Evolutionary conservation across 352 stramenopile genomes (phyloP).

Genomic region (Phytopythium aichiense): DNA sequence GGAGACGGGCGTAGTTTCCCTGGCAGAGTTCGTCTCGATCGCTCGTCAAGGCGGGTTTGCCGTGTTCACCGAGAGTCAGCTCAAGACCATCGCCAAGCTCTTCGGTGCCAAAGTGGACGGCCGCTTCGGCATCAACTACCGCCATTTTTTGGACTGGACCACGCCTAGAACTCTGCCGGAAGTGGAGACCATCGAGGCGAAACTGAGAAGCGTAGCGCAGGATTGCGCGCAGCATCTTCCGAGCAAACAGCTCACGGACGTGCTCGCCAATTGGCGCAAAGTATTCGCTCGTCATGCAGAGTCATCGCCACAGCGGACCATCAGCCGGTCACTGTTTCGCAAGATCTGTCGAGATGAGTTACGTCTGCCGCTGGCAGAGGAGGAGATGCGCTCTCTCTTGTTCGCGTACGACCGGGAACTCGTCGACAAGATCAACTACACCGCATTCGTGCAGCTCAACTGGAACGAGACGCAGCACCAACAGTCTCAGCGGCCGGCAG

Average conservation of each 20-base stretch:
- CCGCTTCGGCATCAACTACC: conserved; percentile 59
- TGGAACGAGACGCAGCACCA: conserved; percentile 32
- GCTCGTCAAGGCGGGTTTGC: conserved; percentile 33
- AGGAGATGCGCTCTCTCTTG: conserved; percentile 50
- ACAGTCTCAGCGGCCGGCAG: conserved; percentile 11
- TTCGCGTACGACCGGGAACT: conserved; percentile 52
- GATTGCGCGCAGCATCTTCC: conserved; percentile 22
- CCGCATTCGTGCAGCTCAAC: conserved; percentile 52
- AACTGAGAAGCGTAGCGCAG: conserved; percentile 40
- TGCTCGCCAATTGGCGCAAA: conserved; percentile 37
- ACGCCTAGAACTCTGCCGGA: conserved; percentile 28
- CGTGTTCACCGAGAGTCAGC: conserved; percentile 33
- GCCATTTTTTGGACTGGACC: conserved; percentile 66
- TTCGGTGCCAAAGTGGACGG: conserved; percentile 48
- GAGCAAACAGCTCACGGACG: conserved; percentile 30
- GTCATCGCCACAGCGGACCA: conserved; percentile 9
- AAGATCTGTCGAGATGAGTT: conserved; percentile 28
- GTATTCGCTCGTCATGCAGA: conserved; percentile 28
- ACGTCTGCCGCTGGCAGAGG: conserved; percentile 31
- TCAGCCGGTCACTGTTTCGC: conserved; percentile 42
- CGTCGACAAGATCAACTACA: conserved; percentile 45
- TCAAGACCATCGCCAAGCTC: conserved; percentile 42
- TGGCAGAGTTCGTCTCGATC: conserved; percentile 45
- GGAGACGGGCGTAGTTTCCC: conserved; percentile 34
- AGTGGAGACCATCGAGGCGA: conserved; percentile 42